Evolutionary conservation across 345 rosid genomes (phyloP).

Genomic region (Aquilaria malaccensis): DNA sequence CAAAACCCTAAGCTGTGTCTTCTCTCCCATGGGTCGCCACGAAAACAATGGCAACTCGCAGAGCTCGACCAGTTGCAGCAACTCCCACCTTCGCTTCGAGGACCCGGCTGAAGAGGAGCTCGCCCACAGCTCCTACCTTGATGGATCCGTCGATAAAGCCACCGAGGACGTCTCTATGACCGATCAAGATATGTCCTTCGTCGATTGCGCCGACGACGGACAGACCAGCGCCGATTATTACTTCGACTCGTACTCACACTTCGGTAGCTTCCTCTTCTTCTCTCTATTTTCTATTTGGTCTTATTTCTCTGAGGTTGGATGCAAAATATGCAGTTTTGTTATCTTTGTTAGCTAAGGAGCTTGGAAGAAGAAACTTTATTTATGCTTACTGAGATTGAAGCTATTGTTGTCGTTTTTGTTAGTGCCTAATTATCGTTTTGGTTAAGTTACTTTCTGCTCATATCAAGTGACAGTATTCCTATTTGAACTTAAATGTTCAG

Average conservation of each 20-base stretch:
- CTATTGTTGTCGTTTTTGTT: too few species aligned
- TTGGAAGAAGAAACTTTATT: too few species aligned
- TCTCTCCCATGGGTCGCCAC: constrained; percentile 30
- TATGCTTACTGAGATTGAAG: too few species aligned
- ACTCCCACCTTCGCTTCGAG: constrained; percentile 42
- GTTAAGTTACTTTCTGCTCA: too few species aligned
- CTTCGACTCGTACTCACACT: constrained; percentile 98
- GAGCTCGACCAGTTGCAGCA: constrained; percentile 13
- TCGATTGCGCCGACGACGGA: constrained; percentile 31
- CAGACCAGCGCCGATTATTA: constrained; percentile 96
- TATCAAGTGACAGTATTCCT: too few species aligned
- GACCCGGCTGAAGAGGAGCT: constrained; percentile 40
- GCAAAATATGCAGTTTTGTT: too few species aligned
- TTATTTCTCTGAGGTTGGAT: background rate
- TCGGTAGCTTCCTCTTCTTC: constrained; percentile 41
- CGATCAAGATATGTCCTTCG: constrained; percentile 31
- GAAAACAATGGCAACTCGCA: constrained; percentile 29
- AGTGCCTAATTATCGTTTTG: too few species aligned
- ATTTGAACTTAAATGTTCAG: too few species aligned
- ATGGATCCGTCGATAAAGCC: constrained; percentile 28
- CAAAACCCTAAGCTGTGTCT: constrained; percentile 17
- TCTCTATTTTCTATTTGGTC: background rate
- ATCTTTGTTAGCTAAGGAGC: too few species aligned
- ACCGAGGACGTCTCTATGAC: constrained; percentile 47
- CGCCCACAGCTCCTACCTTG: constrained; percentile 35